These are phyloP conservation scores for Rostrohypoxylon terebratum DNA, from an alignment of 495 filamentous ascomycete genomes.

Conservation along the genomic window DNA sequence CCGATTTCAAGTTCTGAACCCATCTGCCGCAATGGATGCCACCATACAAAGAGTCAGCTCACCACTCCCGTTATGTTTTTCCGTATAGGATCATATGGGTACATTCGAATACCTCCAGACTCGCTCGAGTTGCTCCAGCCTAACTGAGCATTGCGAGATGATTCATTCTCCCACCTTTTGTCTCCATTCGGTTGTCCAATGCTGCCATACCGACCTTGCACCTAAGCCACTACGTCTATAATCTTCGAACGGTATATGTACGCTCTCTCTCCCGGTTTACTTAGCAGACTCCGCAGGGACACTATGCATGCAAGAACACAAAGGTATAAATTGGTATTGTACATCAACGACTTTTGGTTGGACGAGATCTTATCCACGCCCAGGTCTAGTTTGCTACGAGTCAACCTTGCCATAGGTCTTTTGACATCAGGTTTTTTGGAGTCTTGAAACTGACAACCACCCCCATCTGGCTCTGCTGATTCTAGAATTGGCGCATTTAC, in stretches of 20 bases:
- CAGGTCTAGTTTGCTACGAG: constrained; percentile 31
- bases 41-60: neutral
- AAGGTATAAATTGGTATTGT: constrained; percentile 36
- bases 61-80: constrained; percentile 10
- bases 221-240: constrained; percentile 30
- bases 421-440: constrained; percentile 8
- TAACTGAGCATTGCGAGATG: constrained; percentile 35
- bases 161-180: constrained; percentile 39
- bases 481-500: constrained; percentile 36
- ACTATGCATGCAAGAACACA: constrained; percentile 37
- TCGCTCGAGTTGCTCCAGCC: constrained; percentile 28
- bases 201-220: constrained; percentile 34
- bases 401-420: constrained; percentile 26
- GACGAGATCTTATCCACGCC: constrained; percentile 28
- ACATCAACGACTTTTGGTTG: constrained; percentile 37
- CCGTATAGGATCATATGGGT: constrained; percentile 20
- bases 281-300: constrained; percentile 29
- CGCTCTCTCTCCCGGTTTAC: constrained; percentile 35
- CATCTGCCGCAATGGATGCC: constrained; percentile 14
- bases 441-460: constrained; percentile 14
- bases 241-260: constrained; percentile 33
- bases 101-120: constrained; percentile 16
- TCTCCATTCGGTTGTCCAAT: constrained; percentile 40
- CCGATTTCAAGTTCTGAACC: constrained; percentile 18
- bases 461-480: constrained; percentile 14